Percentiles rank a stretch among this genome's conserved stretches.
Evolutionary conservation across 1,139 yeast species (phyloP).

Genomic region (Blastobotrys ciferrii): DNA sequence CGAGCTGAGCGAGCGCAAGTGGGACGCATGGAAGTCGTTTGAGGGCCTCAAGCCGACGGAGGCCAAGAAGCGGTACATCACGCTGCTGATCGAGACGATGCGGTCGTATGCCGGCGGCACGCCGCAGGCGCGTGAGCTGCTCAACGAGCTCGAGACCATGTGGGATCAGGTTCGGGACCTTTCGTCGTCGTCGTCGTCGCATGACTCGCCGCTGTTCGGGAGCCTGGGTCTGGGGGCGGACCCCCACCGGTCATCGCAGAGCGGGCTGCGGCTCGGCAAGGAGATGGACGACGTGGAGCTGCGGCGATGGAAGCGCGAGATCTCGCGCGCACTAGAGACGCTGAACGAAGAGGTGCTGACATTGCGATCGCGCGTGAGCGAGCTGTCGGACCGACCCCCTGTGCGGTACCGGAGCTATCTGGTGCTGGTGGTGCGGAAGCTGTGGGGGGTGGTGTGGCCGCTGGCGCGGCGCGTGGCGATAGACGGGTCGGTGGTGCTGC

Average conservation of each 20-base stretch:
- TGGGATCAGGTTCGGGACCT: conserved; percentile 75
- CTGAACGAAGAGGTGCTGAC: conserved; percentile 31
- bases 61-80: conserved; percentile 70
- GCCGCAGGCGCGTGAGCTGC: conserved; percentile 62
- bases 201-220: conserved; percentile 1
- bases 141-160: conserved; percentile 63
- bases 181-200: conserved; percentile 7
- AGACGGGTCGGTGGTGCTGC: conserved; percentile 13
- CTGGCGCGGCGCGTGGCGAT: conserved; percentile 14
- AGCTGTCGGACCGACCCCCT: conserved; percentile 13
- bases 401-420: neutral
- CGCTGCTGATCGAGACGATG: conserved; percentile 66
- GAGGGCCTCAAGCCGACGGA: conserved; percentile 69
- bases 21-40: conserved; percentile 77
- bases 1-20: conserved; percentile 9
- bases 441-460: conserved; percentile 7
- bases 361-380: conserved; percentile 15
- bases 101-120: conserved; percentile 66
- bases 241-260: neutral
- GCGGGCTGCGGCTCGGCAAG: neutral
- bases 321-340: conserved; percentile 34
- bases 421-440: conserved; percentile 1
- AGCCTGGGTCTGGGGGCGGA: conserved; percentile 1
- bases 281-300: conserved; percentile 19
- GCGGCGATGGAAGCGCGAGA: conserved; percentile 33